Percentiles rank a stretch among this genome's conserved stretches.
Evolutionary conservation across 352 stramenopile genomes (phyloP).

Genomic region (Pythium insidiosum): DNA sequence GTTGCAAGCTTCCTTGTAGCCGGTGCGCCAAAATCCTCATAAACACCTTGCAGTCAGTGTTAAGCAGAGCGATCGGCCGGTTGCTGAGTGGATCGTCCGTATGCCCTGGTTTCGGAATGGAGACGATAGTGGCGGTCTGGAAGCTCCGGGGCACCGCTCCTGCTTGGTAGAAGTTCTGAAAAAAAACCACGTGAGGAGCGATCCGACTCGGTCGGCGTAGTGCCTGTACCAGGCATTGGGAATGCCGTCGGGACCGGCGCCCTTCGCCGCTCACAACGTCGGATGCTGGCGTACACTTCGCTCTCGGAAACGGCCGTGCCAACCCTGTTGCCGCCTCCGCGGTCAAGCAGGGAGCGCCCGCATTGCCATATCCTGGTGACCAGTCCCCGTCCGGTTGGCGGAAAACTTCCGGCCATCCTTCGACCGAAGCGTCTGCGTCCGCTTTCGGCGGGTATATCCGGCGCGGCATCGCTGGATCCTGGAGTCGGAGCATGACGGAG

Average conservation of each 20-base stretch:
- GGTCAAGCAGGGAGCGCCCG: no score
- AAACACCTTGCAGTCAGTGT: constrained; percentile 5
- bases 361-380: no score
- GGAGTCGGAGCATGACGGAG: neutral
- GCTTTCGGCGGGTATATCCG: no score
- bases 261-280: constrained; percentile 1
- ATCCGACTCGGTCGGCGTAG: neutral
- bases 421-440: no score
- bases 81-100: neutral
- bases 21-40: neutral
- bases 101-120: neutral
- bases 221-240: neutral
- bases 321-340: neutral
- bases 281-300: neutral
- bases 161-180: neutral
- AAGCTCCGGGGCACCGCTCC: neutral
- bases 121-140: neutral
- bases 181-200: neutral
- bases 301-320: neutral
- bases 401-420: no score
- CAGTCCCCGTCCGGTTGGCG: no score
- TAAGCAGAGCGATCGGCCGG: constrained; percentile 3
- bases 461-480: neutral
- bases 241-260: neutral
- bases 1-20: neutral